Evolutionary conservation across 495 filamentous ascomycete genomes (phyloP), one percentile per base, ranked within the genome.

Genomic region (Penicillium dipodomyicola): DNA sequence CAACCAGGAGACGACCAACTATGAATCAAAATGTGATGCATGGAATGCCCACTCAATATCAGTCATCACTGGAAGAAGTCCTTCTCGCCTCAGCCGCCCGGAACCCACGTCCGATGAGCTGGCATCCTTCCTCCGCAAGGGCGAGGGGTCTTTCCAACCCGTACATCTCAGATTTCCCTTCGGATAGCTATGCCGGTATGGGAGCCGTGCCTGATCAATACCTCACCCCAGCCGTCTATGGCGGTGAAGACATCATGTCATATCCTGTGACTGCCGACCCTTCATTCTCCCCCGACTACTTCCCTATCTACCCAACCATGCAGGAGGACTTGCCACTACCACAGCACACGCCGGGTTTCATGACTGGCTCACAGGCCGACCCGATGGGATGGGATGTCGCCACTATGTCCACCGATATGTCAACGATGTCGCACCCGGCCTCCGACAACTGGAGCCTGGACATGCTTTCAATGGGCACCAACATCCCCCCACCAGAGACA

Each of bases 31-130:
- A 70, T 44, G 41, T 62, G 56, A 58, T 61, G 64, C 41, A 67
- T 59, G 67, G 57, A 67, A 19, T 67, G 25, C 32, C 59, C 12
- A 60, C 46, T 5, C 60, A 67, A 17, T 69, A 75, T 50, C 64
- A 71, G 44, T 52, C 63, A 6, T 65, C 64, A 11, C 30, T 72
- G 52, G 65, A 72, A 54, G 61, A 71, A 6, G 72, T 73, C 11
- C 61, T 77, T 5, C 65, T 79, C 55, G 72, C 72, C 33, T 72
- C 77, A 22, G 66, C 73, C 1, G 47, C 67, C 14, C 72, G 64
- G 47, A 60, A 66, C n/a, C 56, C 71, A 58, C 72, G 88, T 14
- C 88, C 87, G 20, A 80, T 85, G 25, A 89, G 86, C 65, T 90
- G 88, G 88, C 87, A 90, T 68, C 84, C 87, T 5, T 65, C 67